Evolutionary conservation across 148 eudicot genomes (phyloP).

Genomic region (Talinum fruticosum): DNA sequence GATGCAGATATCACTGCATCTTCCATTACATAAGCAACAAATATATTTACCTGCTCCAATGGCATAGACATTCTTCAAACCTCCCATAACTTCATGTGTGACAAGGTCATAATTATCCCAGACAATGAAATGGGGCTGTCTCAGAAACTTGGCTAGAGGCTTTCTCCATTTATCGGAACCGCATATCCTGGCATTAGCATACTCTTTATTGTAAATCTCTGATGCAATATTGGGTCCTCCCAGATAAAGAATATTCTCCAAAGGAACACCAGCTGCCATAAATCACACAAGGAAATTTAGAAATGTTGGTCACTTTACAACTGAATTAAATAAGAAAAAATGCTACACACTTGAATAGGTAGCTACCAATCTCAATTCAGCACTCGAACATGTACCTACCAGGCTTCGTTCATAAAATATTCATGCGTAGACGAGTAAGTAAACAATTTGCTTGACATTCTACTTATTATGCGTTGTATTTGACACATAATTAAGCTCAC

Average conservation of each 20-base stretch:
- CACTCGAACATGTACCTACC: not conserved
- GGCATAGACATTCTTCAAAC: constrained; percentile 92
- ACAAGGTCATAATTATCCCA: constrained; percentile 96
- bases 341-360: not conserved
- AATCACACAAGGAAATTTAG: not conserved
- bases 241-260: constrained; percentile 85
- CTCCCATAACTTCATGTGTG: constrained; percentile 98
- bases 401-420: not conserved
- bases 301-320: not conserved
- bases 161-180: constrained; percentile 89
- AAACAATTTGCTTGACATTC: not conserved
- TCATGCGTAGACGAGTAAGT: not conserved
- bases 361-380: not conserved
- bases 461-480: not conserved
- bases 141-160: constrained; percentile 69
- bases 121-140: constrained; percentile 86
- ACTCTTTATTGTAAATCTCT: constrained; percentile 87
- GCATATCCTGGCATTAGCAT: constrained; percentile 92
- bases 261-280: constrained; percentile 66
- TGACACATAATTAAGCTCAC: not conserved
- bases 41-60: constrained; percentile 82
- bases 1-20: not conserved
- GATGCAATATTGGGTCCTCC: constrained; percentile 97
- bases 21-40: not conserved
- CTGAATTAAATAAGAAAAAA: not conserved